phyloP scores from a whole-genome alignment of 148 eudicot genomes.

The Tetragonia tetragonoides region DNA sequence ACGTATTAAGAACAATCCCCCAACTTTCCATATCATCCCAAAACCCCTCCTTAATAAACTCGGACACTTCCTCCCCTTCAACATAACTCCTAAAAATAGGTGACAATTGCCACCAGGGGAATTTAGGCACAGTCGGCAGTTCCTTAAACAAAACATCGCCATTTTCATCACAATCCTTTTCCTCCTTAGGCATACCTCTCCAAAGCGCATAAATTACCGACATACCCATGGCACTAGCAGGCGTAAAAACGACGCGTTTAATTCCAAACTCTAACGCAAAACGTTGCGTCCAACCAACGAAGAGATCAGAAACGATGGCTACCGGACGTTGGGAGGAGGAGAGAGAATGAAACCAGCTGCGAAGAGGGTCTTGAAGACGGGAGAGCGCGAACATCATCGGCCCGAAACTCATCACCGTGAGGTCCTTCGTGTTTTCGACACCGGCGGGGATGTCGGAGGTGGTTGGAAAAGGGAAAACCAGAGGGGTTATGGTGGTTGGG shows the following conservation, averaged over 20 bases:
- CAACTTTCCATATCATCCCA: slow-evolving; percentile 33
- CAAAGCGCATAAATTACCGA: slow-evolving; percentile 41
- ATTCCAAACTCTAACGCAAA: slow-evolving; percentile 24
- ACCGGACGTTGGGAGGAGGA: background rate
- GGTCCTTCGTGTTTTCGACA: slow-evolving; percentile 32
- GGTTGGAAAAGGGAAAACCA: slow-evolving; percentile 22
- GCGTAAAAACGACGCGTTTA: slow-evolving; percentile 34
- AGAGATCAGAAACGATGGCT: slow-evolving; percentile 39
- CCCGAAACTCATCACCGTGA: slow-evolving; percentile 19
- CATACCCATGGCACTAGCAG: slow-evolving; percentile 32
- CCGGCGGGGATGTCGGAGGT: slow-evolving; percentile 19
- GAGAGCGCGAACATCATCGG: slow-evolving; percentile 19
- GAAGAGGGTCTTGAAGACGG: slow-evolving; percentile 18
- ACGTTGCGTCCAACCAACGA: slow-evolving; percentile 39
- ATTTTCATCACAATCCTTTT: background rate
- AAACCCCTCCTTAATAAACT: slow-evolving; percentile 28
- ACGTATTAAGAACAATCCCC: slow-evolving; percentile 36
- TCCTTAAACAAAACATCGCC: slow-evolving; percentile 14
- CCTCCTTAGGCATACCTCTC: slow-evolving; percentile 24
- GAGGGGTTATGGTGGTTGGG: slow-evolving; percentile 18
- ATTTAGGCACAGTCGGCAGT: slow-evolving; percentile 29
- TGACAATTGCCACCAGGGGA: slow-evolving; percentile 39
- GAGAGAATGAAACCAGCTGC: slow-evolving; percentile 34
- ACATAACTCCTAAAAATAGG: slow-evolving; percentile 25
- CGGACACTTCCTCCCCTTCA: slow-evolving; percentile 29